Evolutionary conservation across 1,284 basidiomycete genomes (phyloP).

Genomic region (Tilletia horrida): DNA sequence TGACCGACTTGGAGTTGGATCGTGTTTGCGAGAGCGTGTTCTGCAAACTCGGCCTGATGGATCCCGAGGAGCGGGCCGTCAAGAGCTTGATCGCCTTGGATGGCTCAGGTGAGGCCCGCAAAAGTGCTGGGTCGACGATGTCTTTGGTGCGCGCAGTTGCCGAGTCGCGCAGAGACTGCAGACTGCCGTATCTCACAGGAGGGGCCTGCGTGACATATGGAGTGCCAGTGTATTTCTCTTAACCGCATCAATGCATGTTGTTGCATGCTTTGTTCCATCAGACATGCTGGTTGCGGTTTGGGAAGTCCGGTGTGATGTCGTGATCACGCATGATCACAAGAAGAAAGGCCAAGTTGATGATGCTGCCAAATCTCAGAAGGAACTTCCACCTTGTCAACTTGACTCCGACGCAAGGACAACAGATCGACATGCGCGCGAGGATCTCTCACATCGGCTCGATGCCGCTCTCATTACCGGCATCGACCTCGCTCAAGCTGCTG

Average conservation of each 20-base stretch:
- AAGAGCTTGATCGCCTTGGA: neutral
- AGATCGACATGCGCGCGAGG: constrained; percentile 5
- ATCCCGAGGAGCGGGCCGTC: constrained; percentile 14
- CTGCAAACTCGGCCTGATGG: constrained; percentile 66
- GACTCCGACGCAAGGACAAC: neutral
- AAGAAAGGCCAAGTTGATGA: too few relatives aligned
- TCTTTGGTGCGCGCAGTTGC: constrained; percentile 78
- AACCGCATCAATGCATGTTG: neutral
- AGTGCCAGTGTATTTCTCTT: constrained; percentile 63
- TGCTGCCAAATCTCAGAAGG: too few relatives aligned
- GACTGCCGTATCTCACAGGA: constrained; percentile 89
- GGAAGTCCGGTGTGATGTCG: too few relatives aligned
- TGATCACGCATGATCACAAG: too few relatives aligned
- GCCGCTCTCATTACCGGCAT: constrained; percentile 40
- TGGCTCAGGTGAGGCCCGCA: constrained; percentile 20
- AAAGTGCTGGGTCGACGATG: constrained; percentile 32
- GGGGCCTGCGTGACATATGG: constrained; percentile 92
- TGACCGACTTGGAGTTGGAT: constrained; percentile 95
- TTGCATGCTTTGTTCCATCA: neutral
- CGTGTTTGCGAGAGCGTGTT: constrained; percentile 82
- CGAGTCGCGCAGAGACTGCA: constrained; percentile 72
- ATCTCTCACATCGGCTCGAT: constrained; percentile 45
- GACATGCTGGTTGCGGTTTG: too few relatives aligned
- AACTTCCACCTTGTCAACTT: too few relatives aligned
- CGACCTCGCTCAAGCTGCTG: constrained; percentile 33